Base-by-base conservation (phyloP, 176 grass and related monocot species). In the Bonia amplexicaulis region DNA sequence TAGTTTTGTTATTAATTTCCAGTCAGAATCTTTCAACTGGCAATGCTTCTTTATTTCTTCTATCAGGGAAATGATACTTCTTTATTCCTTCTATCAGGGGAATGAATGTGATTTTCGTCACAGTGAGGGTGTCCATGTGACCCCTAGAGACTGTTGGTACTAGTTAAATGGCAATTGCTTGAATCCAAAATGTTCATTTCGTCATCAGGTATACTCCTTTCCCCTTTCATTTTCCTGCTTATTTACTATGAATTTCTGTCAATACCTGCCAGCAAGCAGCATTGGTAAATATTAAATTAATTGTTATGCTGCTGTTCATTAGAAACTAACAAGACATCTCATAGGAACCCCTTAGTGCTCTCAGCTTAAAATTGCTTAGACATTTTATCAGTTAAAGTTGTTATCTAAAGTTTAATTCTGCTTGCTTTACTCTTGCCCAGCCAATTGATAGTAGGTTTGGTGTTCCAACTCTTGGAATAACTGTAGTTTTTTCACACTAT, bases 131-230 rank as follows among this genome's bases (percentile, higher is more conserved):
- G 96, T 93, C 63, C 91, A 92, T 69, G 60, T 92, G 66, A 99
- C 96, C 77, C 96, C 96, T 71, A 96, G 96, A 60, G 93, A 99
- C 66, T 99, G 93, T 83, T 96, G 75, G 81, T 99, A 94, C 81
- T 99, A 91, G 96, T 59, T 94, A 66, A 90, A 94, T 88, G 86
- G 93, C 80, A 88, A 80, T 73, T 99, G 96, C 77, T 89, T 93
- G 86, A 99, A 99, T 83, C 91, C 77, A 35, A 94, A 96, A 86
- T 99, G 93, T 76, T 80, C 88, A 73, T 99, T 96, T 83, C 91
- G 96, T 57, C 96, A 99, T 82, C 91, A 90, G 57, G 96, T 99
- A 94, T 48, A 55, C 39, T 49, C 80, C 22, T 76, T 48, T 85
- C 42, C 26, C 4, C 51, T 10, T 31, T 35, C 45, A 19, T 58